These are phyloP conservation scores for Phycomyces blakesleeanus DNA, from an alignment of 192 early-diverging fungal species.

Conservation along the genomic window DNA sequence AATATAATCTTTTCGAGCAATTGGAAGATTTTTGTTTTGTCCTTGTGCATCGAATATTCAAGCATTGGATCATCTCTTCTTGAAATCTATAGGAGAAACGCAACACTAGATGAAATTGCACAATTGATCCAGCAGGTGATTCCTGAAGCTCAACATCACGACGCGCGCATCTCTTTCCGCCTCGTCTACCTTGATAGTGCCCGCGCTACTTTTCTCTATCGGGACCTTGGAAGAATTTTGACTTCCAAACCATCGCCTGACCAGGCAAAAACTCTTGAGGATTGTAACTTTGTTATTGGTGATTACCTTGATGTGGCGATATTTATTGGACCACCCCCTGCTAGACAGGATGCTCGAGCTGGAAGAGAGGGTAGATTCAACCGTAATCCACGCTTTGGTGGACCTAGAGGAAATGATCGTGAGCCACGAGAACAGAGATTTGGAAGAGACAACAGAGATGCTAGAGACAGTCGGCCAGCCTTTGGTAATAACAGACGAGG, in stretches of 20 bases:
- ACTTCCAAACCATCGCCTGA: conserved; percentile 29
- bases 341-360: conserved; percentile 2
- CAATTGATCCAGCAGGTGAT: conserved; percentile 44
- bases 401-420: conserved; percentile 3
- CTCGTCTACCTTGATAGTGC: conserved; percentile 42
- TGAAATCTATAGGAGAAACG: conserved; percentile 49
- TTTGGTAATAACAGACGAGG: neutral
- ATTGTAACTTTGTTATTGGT: conserved; percentile 53
- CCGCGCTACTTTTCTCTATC: conserved; percentile 34
- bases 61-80: neutral
- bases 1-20: neutral
- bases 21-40: neutral
- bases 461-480: neutral
- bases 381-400: conserved; percentile 6
- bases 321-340: conserved; percentile 25
- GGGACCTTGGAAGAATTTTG: conserved; percentile 40
- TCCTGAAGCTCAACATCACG: conserved; percentile 35
- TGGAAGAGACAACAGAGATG: neutral
- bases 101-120: conserved; percentile 56
- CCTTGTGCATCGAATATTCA: neutral
- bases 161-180: conserved; percentile 46
- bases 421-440: neutral
- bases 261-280: conserved; percentile 47
- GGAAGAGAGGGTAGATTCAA: conserved; percentile 7
- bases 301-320: conserved; percentile 57